Base-by-base conservation (phyloP, 1,139 yeast genomes). In the Saccharomycopsis hybrid region DNA sequence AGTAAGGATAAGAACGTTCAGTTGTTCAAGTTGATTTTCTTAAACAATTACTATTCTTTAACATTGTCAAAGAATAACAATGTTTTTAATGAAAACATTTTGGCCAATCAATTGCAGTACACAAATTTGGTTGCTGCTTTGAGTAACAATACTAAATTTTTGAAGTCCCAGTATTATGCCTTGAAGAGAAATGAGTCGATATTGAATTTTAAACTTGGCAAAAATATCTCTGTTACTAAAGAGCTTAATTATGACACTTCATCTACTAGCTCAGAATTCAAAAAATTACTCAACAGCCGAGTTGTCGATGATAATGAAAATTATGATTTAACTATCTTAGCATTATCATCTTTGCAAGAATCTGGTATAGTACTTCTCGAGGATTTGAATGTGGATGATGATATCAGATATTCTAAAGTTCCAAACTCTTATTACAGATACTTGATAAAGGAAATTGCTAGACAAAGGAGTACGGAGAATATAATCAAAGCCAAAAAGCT, bases 101-200 rank as follows among this genome's bases (percentile, higher is more conserved):
- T 37, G 25, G 27, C 31, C 7, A 29, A 36, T 27, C 29, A 41
- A 24, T 42, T 48, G 59, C 37, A 60, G 56, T 11, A 53, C 57
- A 11, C 57, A 65, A 41, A 63, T 64, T 42, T 76, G 71, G 56
- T 54, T 63, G 18, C 63, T 70, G 61, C 58, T 65, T 44, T 63
- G 61, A 47, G 59, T 70, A 47, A 64, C 70, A 35, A 56, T 69
- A 50, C 65, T 64, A 52, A 73, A 69, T 54, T 73, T 71, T 59
- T 60, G 57, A 51, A 62, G 64, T 39, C 68, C 24, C 83, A 78
- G 62, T 65, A 65, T 52, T 68, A 63, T 52, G 59, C 63, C 3
- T 57, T 78, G 43, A 57, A 70, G 44, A 71, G 74, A 59, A 78
- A 78, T 57, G 72, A 72, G 56, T 58, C 74, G 42, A 59, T 73